phyloP scores from a whole-genome alignment of 2,329 filamentous ascomycete species.

The Fusarium armeniacum region DNA sequence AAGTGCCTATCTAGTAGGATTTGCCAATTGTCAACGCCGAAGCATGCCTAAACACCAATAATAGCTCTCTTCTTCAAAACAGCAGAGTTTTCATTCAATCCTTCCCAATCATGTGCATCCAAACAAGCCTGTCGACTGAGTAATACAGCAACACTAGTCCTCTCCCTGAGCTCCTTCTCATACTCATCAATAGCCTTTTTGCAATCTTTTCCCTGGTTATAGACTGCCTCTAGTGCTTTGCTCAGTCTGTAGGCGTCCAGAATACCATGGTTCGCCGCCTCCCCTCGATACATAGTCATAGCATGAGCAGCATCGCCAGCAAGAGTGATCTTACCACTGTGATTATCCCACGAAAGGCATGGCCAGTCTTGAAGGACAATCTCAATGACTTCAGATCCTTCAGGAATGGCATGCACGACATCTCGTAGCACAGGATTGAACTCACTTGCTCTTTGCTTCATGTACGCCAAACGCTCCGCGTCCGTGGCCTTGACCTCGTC shows the following conservation, averaged over 20 bases:
- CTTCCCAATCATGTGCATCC: slow-evolving; percentile 19
- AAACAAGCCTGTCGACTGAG: slow-evolving; percentile 21
- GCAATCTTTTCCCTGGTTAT: not conserved
- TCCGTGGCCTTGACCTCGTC: slow-evolving; percentile 14
- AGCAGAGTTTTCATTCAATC: slow-evolving; percentile 15
- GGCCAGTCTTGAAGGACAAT: slow-evolving; percentile 24
- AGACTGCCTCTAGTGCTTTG: not conserved
- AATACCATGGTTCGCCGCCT: slow-evolving; percentile 18
- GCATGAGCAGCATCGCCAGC: slow-evolving; percentile 22
- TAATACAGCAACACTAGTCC: slow-evolving; percentile 13
- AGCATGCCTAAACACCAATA: not conserved
- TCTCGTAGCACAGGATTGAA: slow-evolving; percentile 15
- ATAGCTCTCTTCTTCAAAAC: slow-evolving; percentile 19
- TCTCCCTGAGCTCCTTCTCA: slow-evolving; percentile 8
- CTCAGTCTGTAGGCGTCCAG: slow-evolving; percentile 7
- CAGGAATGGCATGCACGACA: not conserved
- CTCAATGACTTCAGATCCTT: slow-evolving; percentile 10
- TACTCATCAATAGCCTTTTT: slow-evolving; percentile 2
- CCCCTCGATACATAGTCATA: slow-evolving; percentile 24
- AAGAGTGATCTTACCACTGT: not conserved
- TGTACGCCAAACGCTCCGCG: slow-evolving; percentile 6
- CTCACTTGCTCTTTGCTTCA: slow-evolving; percentile 13
- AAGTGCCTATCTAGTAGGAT: no score
- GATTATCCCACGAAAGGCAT: slow-evolving; percentile 10
- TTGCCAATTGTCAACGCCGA: no score